Base-by-base conservation (phyloP, 805 yeast genomes). In the Saccharomycopsis vini region DNA sequence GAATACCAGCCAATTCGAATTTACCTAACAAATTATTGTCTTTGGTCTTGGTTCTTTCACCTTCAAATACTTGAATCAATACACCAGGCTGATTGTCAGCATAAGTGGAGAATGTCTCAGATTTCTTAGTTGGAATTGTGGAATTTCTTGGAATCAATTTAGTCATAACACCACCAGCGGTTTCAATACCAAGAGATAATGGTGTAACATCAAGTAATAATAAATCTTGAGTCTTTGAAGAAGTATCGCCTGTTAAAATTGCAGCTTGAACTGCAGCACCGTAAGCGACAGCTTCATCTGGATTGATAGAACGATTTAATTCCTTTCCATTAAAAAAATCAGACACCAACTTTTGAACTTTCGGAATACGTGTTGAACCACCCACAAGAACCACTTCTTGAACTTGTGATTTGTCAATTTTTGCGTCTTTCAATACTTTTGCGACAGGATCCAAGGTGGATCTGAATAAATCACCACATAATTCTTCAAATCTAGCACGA, bases 191-290 rank as follows among this genome's bases (percentile, higher is more conserved):
- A 59, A 88, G 68, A 44, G 97, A 89, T 64, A 89, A 77, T 68
- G 97, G 97, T 61, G 97, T 94, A 66, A 89, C 97, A 77, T 89
- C 97, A 64, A 90, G 78, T 62, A 89, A 76, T 64, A 90, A 73
- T 67, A 88, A 74, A 67, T 88, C 97, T 74, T 88, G 95, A 50
- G 96, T 89, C 82, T 87, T 87, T 51, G 95, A 80, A 34, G 96
- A 88, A 56, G 90, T 81, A 70, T 88, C 96, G 72, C 97, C 97
- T 50, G 95, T 79, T 64, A 88, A 77, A 63, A 88, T 88, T 56
- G 96, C 96, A 56, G 95, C 96, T 75, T 88, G 97, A 56, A 88
- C 96, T 52, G 96, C 96, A 57, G 97, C 97, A 81, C 97, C 96
- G 72, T 88, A 88, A 62, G 97, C 97, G 68, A 88, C 97, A 61